Percentiles rank a stretch among this genome's conserved stretches.
Conservation (phyloP, 352 stramenopile species). For the Thraustotheca clavata region DNA sequence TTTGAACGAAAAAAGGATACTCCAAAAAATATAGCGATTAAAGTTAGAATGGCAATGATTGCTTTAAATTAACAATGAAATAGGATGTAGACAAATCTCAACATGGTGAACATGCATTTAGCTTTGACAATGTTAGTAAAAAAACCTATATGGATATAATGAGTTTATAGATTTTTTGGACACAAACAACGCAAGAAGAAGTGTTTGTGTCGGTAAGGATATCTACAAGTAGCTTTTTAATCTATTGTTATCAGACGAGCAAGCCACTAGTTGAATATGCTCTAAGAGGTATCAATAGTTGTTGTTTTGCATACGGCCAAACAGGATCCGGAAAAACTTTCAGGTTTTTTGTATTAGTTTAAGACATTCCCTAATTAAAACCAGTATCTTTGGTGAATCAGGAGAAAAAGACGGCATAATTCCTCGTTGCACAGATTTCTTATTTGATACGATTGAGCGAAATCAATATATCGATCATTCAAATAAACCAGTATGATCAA, state of each 20-base stretch:
- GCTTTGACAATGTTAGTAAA: constrained; percentile 57
- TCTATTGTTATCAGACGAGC: constrained; percentile 38
- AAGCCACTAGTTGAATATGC: constrained; percentile 85
- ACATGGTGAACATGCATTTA: constrained; percentile 81
- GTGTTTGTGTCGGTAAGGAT: constrained; percentile 52
- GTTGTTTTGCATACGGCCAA: constrained; percentile 90
- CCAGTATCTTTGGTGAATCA: constrained; percentile 82
- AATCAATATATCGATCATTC: constrained; percentile 26
- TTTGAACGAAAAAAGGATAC: constrained; percentile 72
- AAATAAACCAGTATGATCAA: constrained; percentile 34
- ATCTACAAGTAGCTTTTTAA: neutral
- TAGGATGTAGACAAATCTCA: constrained; percentile 78
- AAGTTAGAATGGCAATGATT: constrained; percentile 26
- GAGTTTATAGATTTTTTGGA: constrained; percentile 60
- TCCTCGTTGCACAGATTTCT: constrained; percentile 81
- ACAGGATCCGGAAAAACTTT: constrained; percentile 82
- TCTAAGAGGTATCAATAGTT: constrained; percentile 89
- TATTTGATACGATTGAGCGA: constrained; percentile 78
- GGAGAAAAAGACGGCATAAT: constrained; percentile 82
- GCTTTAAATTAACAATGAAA: neutral
- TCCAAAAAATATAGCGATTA: constrained; percentile 77
- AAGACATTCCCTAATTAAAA: neutral
- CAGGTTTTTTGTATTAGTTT: constrained; percentile 36
- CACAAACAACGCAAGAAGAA: constrained; percentile 57
- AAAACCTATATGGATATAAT: neutral